Conservation (phyloP, 305 asterid species). For the Solanum chacoense region DNA sequence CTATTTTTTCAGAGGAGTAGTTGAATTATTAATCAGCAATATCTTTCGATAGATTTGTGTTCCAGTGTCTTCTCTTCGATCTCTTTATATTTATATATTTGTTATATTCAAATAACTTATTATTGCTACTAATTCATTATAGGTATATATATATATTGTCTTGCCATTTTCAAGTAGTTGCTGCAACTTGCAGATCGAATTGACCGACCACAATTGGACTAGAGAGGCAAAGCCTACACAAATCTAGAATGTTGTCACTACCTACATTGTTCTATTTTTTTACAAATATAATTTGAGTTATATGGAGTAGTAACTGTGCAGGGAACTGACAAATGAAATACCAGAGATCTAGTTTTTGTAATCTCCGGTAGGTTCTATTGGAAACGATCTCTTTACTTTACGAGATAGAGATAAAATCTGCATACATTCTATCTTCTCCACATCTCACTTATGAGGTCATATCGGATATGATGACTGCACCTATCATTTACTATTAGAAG, state of each 20-base stretch:
- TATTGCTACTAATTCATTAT: neutral
- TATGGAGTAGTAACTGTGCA: neutral
- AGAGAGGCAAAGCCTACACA: neutral
- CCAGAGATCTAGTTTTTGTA: neutral
- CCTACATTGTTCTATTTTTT: neutral
- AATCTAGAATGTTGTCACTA: neutral
- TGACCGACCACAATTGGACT: neutral
- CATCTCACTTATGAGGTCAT: neutral
- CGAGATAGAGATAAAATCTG: neutral
- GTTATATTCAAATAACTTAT: neutral
- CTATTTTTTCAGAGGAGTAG: neutral
- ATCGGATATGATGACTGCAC: neutral
- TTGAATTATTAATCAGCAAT: neutral
- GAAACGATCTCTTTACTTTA: neutral
- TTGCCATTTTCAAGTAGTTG: neutral
- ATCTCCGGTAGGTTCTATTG: neutral
- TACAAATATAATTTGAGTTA: neutral
- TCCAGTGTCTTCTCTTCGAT: neutral
- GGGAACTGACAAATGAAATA: neutral
- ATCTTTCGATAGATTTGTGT: neutral
- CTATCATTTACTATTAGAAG: neutral
- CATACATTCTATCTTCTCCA: neutral
- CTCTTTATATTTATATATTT: neutral
- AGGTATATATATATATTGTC: neutral
- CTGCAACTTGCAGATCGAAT: neutral